Conservation (phyloP, 306 rosid species). For the Quercus rubra region DNA sequence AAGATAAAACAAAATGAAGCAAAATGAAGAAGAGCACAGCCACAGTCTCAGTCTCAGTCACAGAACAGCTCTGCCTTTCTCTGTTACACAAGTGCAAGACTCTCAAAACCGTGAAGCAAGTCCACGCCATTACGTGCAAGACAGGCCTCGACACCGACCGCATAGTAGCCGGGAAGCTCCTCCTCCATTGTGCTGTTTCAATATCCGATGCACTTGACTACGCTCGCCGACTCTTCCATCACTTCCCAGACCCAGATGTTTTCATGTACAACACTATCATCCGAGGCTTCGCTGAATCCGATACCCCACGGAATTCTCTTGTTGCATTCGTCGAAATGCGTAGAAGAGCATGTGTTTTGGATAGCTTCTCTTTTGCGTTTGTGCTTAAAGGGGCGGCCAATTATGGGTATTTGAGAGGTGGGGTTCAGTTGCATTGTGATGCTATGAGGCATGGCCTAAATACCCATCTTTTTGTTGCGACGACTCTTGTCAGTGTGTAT, state of each 20-base stretch:
- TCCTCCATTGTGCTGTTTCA: constrained; percentile 63
- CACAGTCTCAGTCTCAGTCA: too few relatives aligned
- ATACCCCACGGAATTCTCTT: constrained; percentile 44
- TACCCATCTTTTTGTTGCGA: constrained; percentile 66
- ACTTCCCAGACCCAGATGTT: constrained; percentile 61
- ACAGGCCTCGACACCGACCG: constrained; percentile 52
- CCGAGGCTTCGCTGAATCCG: constrained; percentile 58
- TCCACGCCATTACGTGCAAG: constrained; percentile 43
- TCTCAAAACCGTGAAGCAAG: constrained; percentile 48
- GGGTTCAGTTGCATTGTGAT: constrained; percentile 60
- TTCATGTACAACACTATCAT: constrained; percentile 87
- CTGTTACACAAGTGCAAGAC: constrained; percentile 47
- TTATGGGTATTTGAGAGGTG: constrained; percentile 29
- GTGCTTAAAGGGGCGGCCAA: constrained; percentile 67
- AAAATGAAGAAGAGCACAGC: too few relatives aligned
- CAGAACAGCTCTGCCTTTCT: constrained; percentile 36
- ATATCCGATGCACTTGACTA: constrained; percentile 56
- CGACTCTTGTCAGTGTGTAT: constrained; percentile 64
- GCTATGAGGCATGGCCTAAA: constrained; percentile 44
- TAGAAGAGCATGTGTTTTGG: constrained; percentile 6
- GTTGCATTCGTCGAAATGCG: constrained; percentile 53
- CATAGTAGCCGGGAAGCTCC: constrained; percentile 59
- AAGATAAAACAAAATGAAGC: too few relatives aligned
- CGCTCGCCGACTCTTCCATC: constrained; percentile 52
- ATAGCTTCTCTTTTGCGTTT: constrained; percentile 85